Percentiles rank a stretch among this genome's conserved stretches.
Conservation (phyloP, 345 rosid species). For the Mercurialis annua region DNA sequence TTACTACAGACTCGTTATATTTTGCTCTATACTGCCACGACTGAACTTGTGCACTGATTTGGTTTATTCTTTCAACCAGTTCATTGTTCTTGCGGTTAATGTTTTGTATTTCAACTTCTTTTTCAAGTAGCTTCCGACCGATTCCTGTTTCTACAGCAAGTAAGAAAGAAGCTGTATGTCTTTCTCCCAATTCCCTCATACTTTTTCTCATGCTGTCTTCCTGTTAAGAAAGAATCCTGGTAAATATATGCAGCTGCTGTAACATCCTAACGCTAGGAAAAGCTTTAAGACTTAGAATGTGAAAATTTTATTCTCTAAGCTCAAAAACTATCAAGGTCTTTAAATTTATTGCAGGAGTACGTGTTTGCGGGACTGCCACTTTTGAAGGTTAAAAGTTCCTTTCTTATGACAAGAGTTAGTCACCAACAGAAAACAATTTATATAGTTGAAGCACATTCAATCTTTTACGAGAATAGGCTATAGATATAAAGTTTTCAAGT, state of each 20-base stretch:
- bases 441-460: neutral
- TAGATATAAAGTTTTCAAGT: neutral
- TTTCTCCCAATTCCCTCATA: conserved; percentile 48
- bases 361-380: neutral
- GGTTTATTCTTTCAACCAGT: conserved; percentile 57
- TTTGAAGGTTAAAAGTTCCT: neutral
- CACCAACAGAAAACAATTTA: neutral
- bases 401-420: too few relatives aligned
- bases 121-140: conserved; percentile 53
- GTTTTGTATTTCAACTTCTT: conserved; percentile 54
- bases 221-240: conserved; percentile 29
- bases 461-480: neutral
- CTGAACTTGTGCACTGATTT: conserved; percentile 49
- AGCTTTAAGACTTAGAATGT: neutral
- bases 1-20: conserved; percentile 65
- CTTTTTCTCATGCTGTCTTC: conserved; percentile 59
- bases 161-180: conserved; percentile 52
- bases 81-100: conserved; percentile 62
- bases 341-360: neutral
- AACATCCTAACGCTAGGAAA: neutral
- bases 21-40: conserved; percentile 68
- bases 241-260: neutral
- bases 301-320: neutral
- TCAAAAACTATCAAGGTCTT: neutral
- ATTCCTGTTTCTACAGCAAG: conserved; percentile 53